Percentiles rank a stretch among this genome's conserved stretches.
Conservation (phyloP, 2,329 filamentous ascomycete genomes). For the Fusarium duplospermum region DNA sequence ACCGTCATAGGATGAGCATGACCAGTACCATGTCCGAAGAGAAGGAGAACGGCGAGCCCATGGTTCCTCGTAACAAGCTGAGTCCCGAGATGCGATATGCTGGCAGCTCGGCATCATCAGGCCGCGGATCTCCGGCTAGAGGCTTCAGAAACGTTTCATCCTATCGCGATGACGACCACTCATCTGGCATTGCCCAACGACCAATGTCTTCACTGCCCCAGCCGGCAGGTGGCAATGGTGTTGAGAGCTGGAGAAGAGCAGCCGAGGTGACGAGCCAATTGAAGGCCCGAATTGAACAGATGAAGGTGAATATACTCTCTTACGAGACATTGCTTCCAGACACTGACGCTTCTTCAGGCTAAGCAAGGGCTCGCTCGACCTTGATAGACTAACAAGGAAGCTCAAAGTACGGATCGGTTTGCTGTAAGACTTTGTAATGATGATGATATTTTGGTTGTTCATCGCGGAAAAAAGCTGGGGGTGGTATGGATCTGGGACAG, state of each 20-base stretch:
- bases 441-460: slow-evolving; percentile 38
- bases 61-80: slow-evolving; percentile 62
- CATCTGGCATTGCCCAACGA: slow-evolving; percentile 45
- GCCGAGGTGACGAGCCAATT: slow-evolving; percentile 98
- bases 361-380: slow-evolving; percentile 63
- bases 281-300: slow-evolving; percentile 97
- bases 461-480: slow-evolving; percentile 36
- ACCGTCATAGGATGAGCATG: slow-evolving; percentile 69
- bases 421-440: slow-evolving; percentile 36
- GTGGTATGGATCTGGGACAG: slow-evolving; percentile 40
- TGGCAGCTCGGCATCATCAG: slow-evolving; percentile 63
- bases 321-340: neutral
- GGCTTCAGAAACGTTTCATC: slow-evolving; percentile 58
- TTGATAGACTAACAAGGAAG: slow-evolving; percentile 29
- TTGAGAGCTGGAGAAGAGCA: slow-evolving; percentile 95
- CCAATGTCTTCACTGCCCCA: slow-evolving; percentile 52
- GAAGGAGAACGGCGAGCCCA: slow-evolving; percentile 75
- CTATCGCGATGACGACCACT: slow-evolving; percentile 51
- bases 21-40: slow-evolving; percentile 78
- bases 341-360: slow-evolving; percentile 50
- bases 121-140: slow-evolving; percentile 69
- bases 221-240: slow-evolving; percentile 48
- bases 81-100: slow-evolving; percentile 66
- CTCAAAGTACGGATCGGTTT: slow-evolving; percentile 15
- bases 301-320: slow-evolving; percentile 74